Base-by-base conservation (phyloP, 345 rosid species). In the Eucalyptus regnans region DNA sequence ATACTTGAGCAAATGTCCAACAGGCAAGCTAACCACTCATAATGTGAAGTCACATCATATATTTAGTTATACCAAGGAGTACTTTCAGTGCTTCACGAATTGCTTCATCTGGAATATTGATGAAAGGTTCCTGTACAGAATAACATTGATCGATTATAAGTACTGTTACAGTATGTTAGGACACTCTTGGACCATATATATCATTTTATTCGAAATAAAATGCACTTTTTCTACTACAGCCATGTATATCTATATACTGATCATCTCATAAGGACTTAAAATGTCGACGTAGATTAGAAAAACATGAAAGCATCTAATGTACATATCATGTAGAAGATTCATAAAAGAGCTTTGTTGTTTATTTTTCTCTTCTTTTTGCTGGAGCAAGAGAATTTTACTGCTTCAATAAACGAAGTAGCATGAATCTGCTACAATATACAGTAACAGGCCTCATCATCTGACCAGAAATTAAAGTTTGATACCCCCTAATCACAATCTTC, bases 51-150 rank as follows among this genome's bases (percentile, higher is more conserved):
- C 10, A 33, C 56, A 87, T 85, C 89, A 22, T 12, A 33, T 46
- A 48, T 25, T 44, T 80, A 14, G 31, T 27, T 86, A 31, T 94
- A 95, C 99, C 99, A 91, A 95, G 86, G 50, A 94, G 91, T 50
- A 94, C 95, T 94, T 94, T 93, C 89, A 95, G 89, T 17, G 99
- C 97, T 90, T 96, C 94, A 16, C 93, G 92, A 88, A 96, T 96
- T 60, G 95, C 92, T 56, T 95, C 94, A 86, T 94, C 93, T 8
- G 98, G 96, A 49, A 95, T 94, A 89, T 93, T 93, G 80, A 95
- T 97, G 86, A 94, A 96, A 85, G 99, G 96, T 64, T 96, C 98
- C 98, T 96, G 95, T 23, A 31, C 43, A 33, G 68, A 76, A 43
- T 76, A 41, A 76, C 44, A 76, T 41, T 6, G 84, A 41, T 76